Conservation (phyloP, 331 rosid genomes). For the Phaseolus coccineus region DNA sequence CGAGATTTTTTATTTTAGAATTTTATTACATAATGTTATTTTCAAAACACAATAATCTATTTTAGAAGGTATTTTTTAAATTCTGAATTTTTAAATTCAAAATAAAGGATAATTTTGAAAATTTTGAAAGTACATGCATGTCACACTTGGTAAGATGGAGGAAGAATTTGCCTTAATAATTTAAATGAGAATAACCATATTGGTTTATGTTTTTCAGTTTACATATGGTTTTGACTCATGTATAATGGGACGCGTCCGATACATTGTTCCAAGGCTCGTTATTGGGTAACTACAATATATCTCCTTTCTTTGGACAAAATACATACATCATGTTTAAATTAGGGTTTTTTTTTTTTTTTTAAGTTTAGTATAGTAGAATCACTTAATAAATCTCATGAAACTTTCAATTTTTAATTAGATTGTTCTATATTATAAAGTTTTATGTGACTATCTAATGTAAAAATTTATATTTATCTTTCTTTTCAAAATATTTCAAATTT, state of each 20-base stretch:
- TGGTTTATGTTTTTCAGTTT: constrained; percentile 48
- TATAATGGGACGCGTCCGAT: constrained; percentile 76
- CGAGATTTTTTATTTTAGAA: too few species aligned
- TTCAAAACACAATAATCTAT: too few species aligned
- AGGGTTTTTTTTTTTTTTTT: too few species aligned
- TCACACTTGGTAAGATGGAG: too few species aligned
- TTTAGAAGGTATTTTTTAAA: too few species aligned
- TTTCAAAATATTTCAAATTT: too few species aligned
- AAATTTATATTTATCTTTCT: neutral
- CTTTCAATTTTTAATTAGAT: neutral
- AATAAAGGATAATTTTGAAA: too few species aligned
- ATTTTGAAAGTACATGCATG: too few species aligned
- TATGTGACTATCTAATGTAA: too few species aligned
- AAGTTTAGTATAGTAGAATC: neutral
- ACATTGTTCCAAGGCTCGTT: constrained; percentile 75
- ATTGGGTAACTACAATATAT: constrained; percentile 65
- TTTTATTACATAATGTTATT: too few species aligned
- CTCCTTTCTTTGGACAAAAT: neutral
- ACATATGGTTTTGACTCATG: constrained; percentile 81
- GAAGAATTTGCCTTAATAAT: too few species aligned
- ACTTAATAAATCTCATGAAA: neutral
- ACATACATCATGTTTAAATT: neutral
- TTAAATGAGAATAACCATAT: neutral
- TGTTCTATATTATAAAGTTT: neutral
- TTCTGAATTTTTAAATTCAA: too few species aligned